Evolutionary conservation across 495 filamentous ascomycete genomes (phyloP), one percentile per base, ranked within the genome.

Genomic region (Podospora pseudopauciseta): DNA sequence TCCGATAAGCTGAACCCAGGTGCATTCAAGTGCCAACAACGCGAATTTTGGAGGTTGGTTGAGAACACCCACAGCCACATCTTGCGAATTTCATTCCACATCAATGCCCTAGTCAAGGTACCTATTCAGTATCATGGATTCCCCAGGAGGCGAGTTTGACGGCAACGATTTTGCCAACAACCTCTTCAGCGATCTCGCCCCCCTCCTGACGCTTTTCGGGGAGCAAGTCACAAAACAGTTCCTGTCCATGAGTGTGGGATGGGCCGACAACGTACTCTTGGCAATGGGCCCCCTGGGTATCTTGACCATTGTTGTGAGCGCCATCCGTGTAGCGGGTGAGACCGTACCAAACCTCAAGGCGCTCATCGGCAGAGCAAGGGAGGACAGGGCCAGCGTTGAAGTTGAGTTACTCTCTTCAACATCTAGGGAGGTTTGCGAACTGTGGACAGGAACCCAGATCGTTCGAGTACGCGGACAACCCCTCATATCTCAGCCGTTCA

Each of bases 201-300:
- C 58, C 20, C n/a, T 60, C 27, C 58, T 60, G 5, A 5, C 81
- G 9, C 77, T 86, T 0, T 87, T 87, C 57, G 86, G 86, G 1
- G 86, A 86, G 62, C 78, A 82, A 63, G 77, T 88, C 27, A 83
- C 85, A 2, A 84, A 82, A 67, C 85, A 88, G 72, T 88, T 83
- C 66, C 80, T 88, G 27, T 84, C 83, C 64, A 80, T 84, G 67
- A 82, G 80, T 2, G 78, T 81, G n/a, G 78, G 71, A 23, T 70
- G 76, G 55, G 64, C 83, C 0, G 86, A 87, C 62, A 81, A 84
- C 63, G 56, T 87, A 7, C 82, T 87, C 4, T 84, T 87, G 62
- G 81, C 84, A 0, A 78, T 87, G 56, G 80, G 79, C 0, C 85
- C 86, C 3, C 71, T 87, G 2, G 86, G 86, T 1, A 81, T 87